Evolutionary conservation across 139 green algal genomes (phyloP), one percentile per base, ranked within the genome.

Genomic region (Spirogloea muscicola): DNA sequence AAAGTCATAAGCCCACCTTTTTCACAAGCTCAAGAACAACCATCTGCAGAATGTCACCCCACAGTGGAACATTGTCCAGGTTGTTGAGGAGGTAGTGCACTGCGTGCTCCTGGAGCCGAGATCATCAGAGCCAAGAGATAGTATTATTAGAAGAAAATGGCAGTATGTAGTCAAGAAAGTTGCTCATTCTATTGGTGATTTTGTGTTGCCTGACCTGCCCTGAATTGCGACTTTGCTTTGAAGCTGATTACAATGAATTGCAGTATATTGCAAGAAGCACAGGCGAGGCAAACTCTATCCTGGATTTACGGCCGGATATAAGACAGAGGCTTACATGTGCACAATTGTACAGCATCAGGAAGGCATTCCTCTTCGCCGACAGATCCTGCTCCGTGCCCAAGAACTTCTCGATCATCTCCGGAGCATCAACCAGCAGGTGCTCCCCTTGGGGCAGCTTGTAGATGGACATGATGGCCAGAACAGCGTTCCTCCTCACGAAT

Each of bases 1-100:
- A n/a, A n/a, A n/a, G n/a, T n/a, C n/a, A n/a, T n/a, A n/a, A n/a
- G n/a, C n/a, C n/a, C n/a, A 92, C 93, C 86, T 96, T 97, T 46
- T 92, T 87, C 43, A 98, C 94, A 0, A 98, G 86, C 52, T 98
- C 92, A 60, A 99, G 84, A 34, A 96, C 89, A 0, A 91, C 87
- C 85, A 98, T 91, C 85, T 98, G 95, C 79, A 99, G 69, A 39
- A 96, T 91, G 78, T 97, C 95, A 0, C 89, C 90, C 93, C 91
- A 98, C 41, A 84, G 88, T 0, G 86, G 84, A 43, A 98, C 74
- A 41, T 92, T 81, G 58, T 98, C 95, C 1, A 92, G 68, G 64
- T 96, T 88, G 27, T 82, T 73, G 51, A 97, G 85, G 58, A 99
- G 81, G 80, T 91, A 97, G 5, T 87, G 60, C 48, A 95, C 87